Percentiles rank a stretch among this genome's conserved stretches.
phyloP scores from a whole-genome alignment of 106 monocot species.

The Alisma plantagoaquatica region DNA sequence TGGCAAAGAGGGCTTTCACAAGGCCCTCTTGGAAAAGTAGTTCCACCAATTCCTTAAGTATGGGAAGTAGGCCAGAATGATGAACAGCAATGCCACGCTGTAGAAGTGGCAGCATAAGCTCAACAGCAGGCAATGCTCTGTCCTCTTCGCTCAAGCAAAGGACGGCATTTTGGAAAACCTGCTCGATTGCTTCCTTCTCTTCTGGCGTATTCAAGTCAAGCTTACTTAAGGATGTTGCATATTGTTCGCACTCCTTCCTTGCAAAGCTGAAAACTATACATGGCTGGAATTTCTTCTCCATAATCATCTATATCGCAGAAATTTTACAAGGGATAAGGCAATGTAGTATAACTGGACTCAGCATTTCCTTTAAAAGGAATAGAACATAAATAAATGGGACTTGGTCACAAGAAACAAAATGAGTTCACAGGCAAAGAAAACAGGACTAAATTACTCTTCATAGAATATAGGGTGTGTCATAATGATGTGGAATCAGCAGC shows the following conservation, averaged over 20 bases:
- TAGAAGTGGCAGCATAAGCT: constrained; percentile 85
- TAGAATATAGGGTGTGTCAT: too few species aligned
- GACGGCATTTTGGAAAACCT: constrained; percentile 71
- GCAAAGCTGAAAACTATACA: constrained; percentile 98
- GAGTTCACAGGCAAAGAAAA: not conserved
- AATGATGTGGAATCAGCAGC: too few species aligned
- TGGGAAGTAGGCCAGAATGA: constrained; percentile 88
- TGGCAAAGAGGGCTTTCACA: constrained; percentile 95
- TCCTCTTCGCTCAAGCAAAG: constrained; percentile 78
- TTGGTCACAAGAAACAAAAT: not conserved
- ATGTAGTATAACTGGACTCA: too few species aligned
- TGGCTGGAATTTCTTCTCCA: constrained; percentile 94
- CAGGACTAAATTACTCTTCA: not conserved
- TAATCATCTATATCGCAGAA: constrained; percentile 83
- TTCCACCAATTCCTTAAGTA: constrained; percentile 91
- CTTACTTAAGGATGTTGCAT: too few species aligned
- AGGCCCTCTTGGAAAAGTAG: constrained; percentile 94
- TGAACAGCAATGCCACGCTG: constrained; percentile 87
- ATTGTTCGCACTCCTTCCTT: constrained; percentile 96
- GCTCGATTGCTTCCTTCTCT: constrained; percentile 67
- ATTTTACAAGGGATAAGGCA: too few species aligned
- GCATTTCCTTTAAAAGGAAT: too few species aligned
- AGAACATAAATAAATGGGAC: not conserved
- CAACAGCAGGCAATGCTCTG: constrained; percentile 78
- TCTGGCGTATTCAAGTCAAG: too few species aligned